Base-by-base conservation (phyloP, 1,284 basidiomycete genomes). In the Leccinum cinnamomeum region DNA sequence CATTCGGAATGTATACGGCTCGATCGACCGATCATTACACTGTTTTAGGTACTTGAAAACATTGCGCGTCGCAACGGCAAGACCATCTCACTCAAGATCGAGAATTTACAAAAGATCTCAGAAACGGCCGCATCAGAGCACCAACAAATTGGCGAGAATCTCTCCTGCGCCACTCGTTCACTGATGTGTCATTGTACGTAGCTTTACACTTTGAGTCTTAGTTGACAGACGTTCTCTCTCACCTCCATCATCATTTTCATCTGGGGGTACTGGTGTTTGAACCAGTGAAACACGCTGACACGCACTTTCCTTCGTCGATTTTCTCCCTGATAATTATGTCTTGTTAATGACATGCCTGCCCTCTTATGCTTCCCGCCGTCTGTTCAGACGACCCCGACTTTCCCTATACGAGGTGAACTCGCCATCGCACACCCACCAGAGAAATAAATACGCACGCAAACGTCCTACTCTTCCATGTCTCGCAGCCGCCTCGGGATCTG, bases 21-120 rank as follows among this genome's bases (percentile, higher is more conserved):
- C 33, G 3, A 37, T 57, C 2, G 16, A 23, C 48, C 25, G 16
- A 59, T 28, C 56, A 12, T 50, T 7, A 5, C 14, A 55, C 44
- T 16, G n/a, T n/a, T 23, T 18, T 50, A 81, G 81, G 78, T 79
- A 20, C 75, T 85, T 12, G 67, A 78, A 59, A 78, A 81, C 54
- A 77, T 88, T 56, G 87, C 85, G 7, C 74, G 73, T 59, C 78
- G 79, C 55, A 88, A 89, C 65, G 80, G 82, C 18, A 80, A 67
- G 61, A 74, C 72, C 3, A 77, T 79, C 57, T 77, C 73, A 12
- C 76, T 87, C 30, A 82, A 78, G 5, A 51, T 82, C 12, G 81
- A 82, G 44, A 73, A 82, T 53, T 73, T 86, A 1, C 67, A 69
- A 46, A 76, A 74, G 77, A 46, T 73, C 63, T 67, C 77, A 55